Base-by-base conservation (phyloP, 352 stramenopile species). In the Globisporangium uncinulatum region DNA sequence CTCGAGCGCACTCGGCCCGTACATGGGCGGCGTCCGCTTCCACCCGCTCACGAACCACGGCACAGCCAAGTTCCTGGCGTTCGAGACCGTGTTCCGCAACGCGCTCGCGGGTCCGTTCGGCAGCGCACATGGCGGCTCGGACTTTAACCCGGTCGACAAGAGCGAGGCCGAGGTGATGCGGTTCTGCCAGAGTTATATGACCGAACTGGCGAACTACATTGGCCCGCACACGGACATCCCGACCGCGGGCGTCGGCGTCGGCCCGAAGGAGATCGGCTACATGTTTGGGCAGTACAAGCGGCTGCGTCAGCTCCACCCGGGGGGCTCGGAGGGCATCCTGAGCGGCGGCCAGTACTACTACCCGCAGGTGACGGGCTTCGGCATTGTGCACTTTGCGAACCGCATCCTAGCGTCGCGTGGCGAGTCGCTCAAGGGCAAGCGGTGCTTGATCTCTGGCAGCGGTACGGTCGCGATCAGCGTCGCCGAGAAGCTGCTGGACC, bases 101-200 rank as follows among this genome's bases (percentile, higher is more conserved):
- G 94, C 93, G 3, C 70, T 99, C 21, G 83, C 84, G 5, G 84
- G 82, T 31, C 69, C 80, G 11, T 92, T 87, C 48, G 84, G 82
- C 29, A 79, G 70, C 17, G 84, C 84, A 13, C 92, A 96, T 66
- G 92, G 93, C 59, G 94, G 93, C 52, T 95, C 91, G 36, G 96
- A 99, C 69, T 99, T 99, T 62, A 98, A 99, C 72, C 96, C 96
- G 8, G 79, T 96, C 58, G 92, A 98, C 74, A 99, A 99, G 76
- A 97, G 79, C 53, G 96, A 99, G 70, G 83, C 89, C 24, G 97
- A 99, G 67, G 95, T 99, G 62, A 97, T 99, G 80, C 84, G 95
- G 49, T 99, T 99, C 71, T 99, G 96, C 65, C 95, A 99, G 76
- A 95, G 79, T 44, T 99, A 97, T 76, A 98, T 99, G 94, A 98